Evolutionary conservation across 2,329 filamentous ascomycete species (phyloP), one percentile per base, ranked within the genome.

Genomic region (Claviceps lovelessii): DNA sequence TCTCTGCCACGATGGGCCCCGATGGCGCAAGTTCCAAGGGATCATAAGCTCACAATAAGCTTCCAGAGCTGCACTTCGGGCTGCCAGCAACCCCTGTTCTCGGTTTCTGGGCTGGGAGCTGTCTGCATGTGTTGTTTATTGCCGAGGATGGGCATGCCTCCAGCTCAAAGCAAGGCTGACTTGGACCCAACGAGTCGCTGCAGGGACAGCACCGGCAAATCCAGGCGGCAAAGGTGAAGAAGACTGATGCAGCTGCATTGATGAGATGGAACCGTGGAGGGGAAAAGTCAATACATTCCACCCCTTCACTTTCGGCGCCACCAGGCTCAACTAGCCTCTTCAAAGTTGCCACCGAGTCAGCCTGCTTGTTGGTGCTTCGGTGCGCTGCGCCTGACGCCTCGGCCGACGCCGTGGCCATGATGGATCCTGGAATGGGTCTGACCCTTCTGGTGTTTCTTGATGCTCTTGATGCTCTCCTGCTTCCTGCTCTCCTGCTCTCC

Each of bases 371-470:
- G 29, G 29, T 19, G 33, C 47, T 31, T 51, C 17, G 41, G 41
- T 44, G 53, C 42, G 53, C 53, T 55, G 45, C 49, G 54, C 37
- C 54, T 42, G 54, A 55, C 50, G 54, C 54, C 54, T 52, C 54
- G 51, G 49, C 33, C 49, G 50, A 41, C 54, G 54, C 53, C 53
- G 17, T 41, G 39, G 39, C 39, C 15, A 41, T 41, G 15, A 41
- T 41, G n/a, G 39, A 41, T 41, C 15, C 39, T 7, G 39, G 15
- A 41, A 41, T 41, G 39, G 15, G 39, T 17, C 39, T 6, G 15
- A 8, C 11, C 35, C 35, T 37, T 37, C 35, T 37, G 4, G 35
- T 11, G 8, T 10, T 37, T 37, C 31, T 33, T 7, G 31, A 23
- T 23, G 23, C 23, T 23, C 23, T 23, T 23, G 23, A 23, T 23